These are phyloP conservation scores for Typha latifolia DNA, from an alignment of 176 grass and related monocot genomes.

Conservation along the genomic window DNA sequence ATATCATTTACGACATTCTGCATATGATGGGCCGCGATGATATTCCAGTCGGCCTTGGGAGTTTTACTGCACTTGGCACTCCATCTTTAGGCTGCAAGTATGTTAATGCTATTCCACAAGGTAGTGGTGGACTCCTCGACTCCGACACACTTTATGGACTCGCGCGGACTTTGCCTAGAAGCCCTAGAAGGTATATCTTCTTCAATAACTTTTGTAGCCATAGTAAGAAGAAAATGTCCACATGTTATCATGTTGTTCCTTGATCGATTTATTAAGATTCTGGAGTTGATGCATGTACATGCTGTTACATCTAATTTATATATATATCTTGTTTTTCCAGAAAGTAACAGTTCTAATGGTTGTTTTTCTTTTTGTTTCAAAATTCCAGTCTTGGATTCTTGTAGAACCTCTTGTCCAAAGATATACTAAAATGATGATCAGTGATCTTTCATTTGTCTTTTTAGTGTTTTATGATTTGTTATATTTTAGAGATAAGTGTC, in stretches of 20 bases:
- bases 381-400: too few species aligned
- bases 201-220: neutral
- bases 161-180: constrained; percentile 60
- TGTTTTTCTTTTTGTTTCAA: neutral
- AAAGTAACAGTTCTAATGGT: neutral
- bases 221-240: neutral
- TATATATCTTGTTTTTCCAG: neutral
- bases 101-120: constrained; percentile 55
- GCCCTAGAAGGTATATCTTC: constrained; percentile 67
- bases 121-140: constrained; percentile 64
- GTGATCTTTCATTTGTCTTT: too few species aligned
- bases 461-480: too few species aligned
- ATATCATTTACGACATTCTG: constrained; percentile 68
- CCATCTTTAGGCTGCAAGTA: constrained; percentile 53
- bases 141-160: constrained; percentile 86
- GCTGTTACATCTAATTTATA: neutral
- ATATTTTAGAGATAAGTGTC: too few species aligned
- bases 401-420: too few species aligned
- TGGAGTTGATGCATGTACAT: constrained; percentile 1
- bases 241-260: too few species aligned
- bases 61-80: constrained; percentile 53
- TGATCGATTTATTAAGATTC: neutral
- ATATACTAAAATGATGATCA: too few species aligned
- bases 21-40: constrained; percentile 95
- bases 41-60: constrained; percentile 78